Evolutionary conservation across 768 basidiomycete genomes (phyloP), one percentile per base, ranked within the genome.

Genomic region (Termitomyces titanicus): DNA sequence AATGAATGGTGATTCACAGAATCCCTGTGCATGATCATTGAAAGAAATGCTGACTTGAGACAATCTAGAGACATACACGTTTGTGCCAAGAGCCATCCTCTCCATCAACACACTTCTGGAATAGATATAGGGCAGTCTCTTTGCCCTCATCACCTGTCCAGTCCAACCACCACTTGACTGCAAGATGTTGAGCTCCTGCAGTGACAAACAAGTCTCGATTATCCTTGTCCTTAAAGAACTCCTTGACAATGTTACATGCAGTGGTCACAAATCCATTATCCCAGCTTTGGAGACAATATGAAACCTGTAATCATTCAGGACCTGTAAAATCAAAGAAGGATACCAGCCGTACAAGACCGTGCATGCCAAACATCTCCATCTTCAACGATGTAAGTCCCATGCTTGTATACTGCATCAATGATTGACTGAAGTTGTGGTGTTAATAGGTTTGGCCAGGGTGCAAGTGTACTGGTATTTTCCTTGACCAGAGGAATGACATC

Each of bases 311-410:
- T 22, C 27, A 39, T 15, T 27, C 15, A 40, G 7, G 11, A 40
- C 3, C 22, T 13, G 33, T n/a, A 15, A 17, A 25, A 12, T 37
- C 12, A 20, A 11, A n/a, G 18, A 2, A 3, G 10, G 18, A 11
- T 15, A 57, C n/a, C n/a, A n/a, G n/a, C n/a, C 59, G 22, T 58
- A 63, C 64, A 37, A 65, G 39, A 11, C 56, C 56, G 44, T 54
- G 54, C 62, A 47, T 54, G 54, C 62, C 61, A 63, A 0, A 61
- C 58, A 35, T 63, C 60, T 24, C 55, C 54, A 27, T 56, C 52
- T 12, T 51, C 46, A 31, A 63, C 58, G 1, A 0, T 29, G 46
- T 59, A 54, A 0, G 7, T 9, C 3, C 47, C 45, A 34, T 18
- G n/a, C 6, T 50, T 53, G 56, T 44, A 65, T 7, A 61, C 55